Percentiles rank a stretch among this genome's conserved stretches.
These are phyloP conservation scores for Bipolaris victoriae DNA, from an alignment of 2,329 filamentous ascomycete genomes.

Conservation along the genomic window DNA sequence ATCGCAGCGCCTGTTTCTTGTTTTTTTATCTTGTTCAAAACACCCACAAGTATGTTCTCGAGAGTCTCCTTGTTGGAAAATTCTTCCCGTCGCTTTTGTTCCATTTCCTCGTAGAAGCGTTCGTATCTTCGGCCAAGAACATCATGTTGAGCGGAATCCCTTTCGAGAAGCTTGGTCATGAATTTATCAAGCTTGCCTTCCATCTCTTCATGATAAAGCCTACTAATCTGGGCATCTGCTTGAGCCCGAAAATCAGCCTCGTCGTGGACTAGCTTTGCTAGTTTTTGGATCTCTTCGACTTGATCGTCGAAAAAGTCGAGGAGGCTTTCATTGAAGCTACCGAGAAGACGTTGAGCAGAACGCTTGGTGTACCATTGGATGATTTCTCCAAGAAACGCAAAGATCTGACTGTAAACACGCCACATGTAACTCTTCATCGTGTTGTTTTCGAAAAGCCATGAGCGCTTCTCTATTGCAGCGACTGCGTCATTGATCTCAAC, in stretches of 20 bases:
- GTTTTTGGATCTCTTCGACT: background rate
- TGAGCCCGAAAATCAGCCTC: constrained; percentile 1
- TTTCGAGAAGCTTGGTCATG: background rate
- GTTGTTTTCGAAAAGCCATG: background rate
- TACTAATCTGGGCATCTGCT: background rate
- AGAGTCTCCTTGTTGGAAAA: background rate
- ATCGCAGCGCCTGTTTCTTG: background rate
- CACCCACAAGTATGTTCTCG: background rate
- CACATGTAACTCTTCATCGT: constrained; percentile 2
- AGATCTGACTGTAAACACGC: constrained; percentile 2
- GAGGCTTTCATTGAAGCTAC: constrained; percentile 2
- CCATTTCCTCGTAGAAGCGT: background rate
- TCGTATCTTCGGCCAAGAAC: background rate
- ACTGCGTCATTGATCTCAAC: constrained; percentile 1
- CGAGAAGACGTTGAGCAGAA: background rate
- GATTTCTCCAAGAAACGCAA: constrained; percentile 1
- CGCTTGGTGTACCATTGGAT: constrained; percentile 1
- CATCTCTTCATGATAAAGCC: background rate
- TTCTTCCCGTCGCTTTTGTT: background rate
- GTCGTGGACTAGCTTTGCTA: background rate
- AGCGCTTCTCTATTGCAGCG: constrained; percentile 1
- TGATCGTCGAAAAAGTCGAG: background rate
- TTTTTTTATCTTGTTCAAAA: background rate
- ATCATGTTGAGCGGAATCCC: background rate
- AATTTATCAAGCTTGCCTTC: background rate